Evolutionary conservation across 2,329 filamentous ascomycete species (phyloP), one percentile per base, ranked within the genome.

Genomic region (Microcera coccophila): DNA sequence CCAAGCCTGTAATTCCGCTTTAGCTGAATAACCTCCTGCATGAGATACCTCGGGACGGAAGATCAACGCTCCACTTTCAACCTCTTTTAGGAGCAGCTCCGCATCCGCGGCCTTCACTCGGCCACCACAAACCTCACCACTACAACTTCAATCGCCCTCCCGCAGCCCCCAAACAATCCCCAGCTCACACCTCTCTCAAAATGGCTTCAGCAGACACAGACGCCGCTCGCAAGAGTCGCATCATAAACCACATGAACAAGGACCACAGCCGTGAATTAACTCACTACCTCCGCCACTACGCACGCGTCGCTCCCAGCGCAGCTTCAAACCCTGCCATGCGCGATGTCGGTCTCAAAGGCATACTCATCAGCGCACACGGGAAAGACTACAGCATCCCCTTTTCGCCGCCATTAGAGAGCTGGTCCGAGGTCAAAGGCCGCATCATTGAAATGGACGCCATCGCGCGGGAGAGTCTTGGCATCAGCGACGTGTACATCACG

Each of bases 171-270:
- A 14, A 29, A 14, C 33, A 36, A 29, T 4, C 10, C 15, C 29
- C 29, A 7, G 15, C n/a, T n/a, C n/a, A n/a, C n/a, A n/a, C 9
- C 5, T n/a, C 29, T 9, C 11, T 32, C 29, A 8, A 29, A 38
- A 62, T 61, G 60, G 42, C 51, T 12, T 52, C 54, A 14, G 38
- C 53, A 14, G 61, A 65, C 16, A 56, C 15, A n/a, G 61, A 64
- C 17, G 56, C 55, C 36, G 57, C 55, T 26, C 53, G 59, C 44
- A 65, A 61, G 36, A 52, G 54, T 29, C 65, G 67, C 53, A 70
- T 71, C 63, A 78, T 91, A 60, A 73, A 73, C 24, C 90, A 96
- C 72, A 93, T 96, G 87, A 95, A 96, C 69, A 71, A 72, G 33
- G 85, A 91, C 65, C 91, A 95, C 68, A 71, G 75, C 39, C 76